These are phyloP conservation scores for Aspergillus uvarum DNA, from an alignment of 2,329 filamentous ascomycete species.

Conservation along the genomic window DNA sequence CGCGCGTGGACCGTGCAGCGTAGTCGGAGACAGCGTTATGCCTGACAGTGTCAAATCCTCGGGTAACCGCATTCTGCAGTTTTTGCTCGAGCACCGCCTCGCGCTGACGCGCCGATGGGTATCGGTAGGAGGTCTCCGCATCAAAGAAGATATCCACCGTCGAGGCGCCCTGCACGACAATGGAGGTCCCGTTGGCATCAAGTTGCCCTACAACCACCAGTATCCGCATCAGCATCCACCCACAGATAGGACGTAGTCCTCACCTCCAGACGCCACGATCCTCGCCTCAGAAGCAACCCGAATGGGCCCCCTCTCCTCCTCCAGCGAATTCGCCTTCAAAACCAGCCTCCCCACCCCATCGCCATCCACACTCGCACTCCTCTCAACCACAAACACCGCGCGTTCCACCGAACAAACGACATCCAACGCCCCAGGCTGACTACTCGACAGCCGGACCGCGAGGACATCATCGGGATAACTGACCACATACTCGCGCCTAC, in stretches of 20 bases:
- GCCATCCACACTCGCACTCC: not conserved
- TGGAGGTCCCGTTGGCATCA: not conserved
- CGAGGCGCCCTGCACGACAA: not conserved
- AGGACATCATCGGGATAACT: constrained; percentile 14
- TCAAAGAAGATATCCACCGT: constrained; percentile 11
- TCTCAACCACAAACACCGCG: not conserved
- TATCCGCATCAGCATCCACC: not conserved
- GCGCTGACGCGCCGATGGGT: not conserved
- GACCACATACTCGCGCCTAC: constrained; percentile 15
- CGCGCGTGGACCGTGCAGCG: not conserved
- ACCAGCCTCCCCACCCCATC: not conserved
- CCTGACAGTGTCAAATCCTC: not conserved
- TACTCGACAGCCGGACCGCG: constrained; percentile 7
- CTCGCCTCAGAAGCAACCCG: not conserved
- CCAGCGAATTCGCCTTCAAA: not conserved
- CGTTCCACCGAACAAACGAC: constrained; percentile 5
- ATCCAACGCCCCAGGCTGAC: not conserved
- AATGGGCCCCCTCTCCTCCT: not conserved
- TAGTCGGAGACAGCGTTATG: constrained; percentile 6
- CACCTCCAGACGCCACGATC: not conserved
- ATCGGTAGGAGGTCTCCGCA: constrained; percentile 12
- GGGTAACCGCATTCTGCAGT: not conserved
- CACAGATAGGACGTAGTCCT: not conserved
- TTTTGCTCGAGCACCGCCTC: not conserved
- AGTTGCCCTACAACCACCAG: not conserved